Evolutionary conservation across 2,329 filamentous ascomycete species (phyloP).

Genomic region (Xylariaceae sp.): DNA sequence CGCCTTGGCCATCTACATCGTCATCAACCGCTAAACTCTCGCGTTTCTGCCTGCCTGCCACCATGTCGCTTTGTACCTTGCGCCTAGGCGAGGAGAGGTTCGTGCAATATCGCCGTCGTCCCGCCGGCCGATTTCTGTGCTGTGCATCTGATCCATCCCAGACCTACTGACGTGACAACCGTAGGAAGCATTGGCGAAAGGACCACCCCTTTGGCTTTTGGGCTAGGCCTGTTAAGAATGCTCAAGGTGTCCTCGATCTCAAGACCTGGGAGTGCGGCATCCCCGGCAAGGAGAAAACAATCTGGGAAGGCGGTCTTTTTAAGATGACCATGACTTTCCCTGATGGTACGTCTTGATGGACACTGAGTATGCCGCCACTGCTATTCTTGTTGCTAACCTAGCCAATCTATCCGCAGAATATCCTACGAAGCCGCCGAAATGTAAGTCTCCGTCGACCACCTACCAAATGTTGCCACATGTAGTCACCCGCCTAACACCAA

Average conservation of each 20-base stretch:
- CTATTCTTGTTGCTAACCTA: conserved; percentile 18
- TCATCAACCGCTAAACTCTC: neutral
- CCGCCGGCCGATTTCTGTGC: neutral
- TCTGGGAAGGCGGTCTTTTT: conserved; percentile 98
- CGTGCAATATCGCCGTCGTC: conserved; percentile 38
- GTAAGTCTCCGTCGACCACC: conserved; percentile 61
- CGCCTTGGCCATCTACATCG: neutral
- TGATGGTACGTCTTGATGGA: conserved; percentile 70
- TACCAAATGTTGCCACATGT: neutral
- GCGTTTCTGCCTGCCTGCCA: conserved; percentile 6
- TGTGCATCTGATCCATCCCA: neutral
- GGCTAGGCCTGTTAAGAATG: conserved; percentile 82
- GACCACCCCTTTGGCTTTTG: conserved; percentile 99
- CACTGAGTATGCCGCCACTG: neutral
- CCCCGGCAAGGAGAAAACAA: conserved; percentile 93
- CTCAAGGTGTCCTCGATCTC: conserved; percentile 83
- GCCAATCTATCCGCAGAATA: conserved; percentile 70
- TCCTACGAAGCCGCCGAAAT: conserved; percentile 98
- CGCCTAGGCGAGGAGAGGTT: conserved; percentile 88
- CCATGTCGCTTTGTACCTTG: conserved; percentile 88
- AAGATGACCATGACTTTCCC: conserved; percentile 93
- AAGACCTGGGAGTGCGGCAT: conserved; percentile 98
- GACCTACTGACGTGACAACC: conserved; percentile 25
- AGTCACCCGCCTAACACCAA: conserved; percentile 16
- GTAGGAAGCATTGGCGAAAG: conserved; percentile 92